phyloP scores from a whole-genome alignment of 805 yeast species.

The Ogataea methylovora region DNA sequence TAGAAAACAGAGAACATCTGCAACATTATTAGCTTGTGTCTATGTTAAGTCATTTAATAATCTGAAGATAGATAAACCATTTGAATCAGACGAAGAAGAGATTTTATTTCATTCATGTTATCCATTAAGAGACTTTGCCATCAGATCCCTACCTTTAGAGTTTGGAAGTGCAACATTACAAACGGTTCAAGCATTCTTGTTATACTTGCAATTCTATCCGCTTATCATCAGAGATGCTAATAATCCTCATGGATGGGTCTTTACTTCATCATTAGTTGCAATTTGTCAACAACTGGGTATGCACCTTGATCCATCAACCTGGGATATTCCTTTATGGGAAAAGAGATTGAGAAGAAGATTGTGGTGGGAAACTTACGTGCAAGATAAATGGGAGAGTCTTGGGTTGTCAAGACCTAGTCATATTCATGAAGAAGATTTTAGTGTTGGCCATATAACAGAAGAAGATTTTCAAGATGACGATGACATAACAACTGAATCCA shows the following conservation, averaged over 20 bases:
- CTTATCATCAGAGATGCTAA: conserved; percentile 5
- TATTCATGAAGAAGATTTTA: conserved; percentile 20
- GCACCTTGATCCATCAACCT: conserved; percentile 35
- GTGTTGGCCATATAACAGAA: conserved; percentile 53
- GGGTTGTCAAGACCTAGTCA: conserved; percentile 25
- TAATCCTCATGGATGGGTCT: conserved; percentile 3
- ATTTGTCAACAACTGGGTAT: conserved; percentile 80
- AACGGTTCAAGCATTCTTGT: conserved; percentile 6
- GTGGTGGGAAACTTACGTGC: conserved; percentile 25
- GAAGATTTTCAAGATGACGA: conserved; percentile 60
- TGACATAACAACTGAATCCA: conserved; percentile 18
- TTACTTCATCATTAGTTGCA: conserved; percentile 38
- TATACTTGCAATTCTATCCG: conserved; percentile 5
- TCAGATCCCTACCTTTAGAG: conserved; percentile 4
- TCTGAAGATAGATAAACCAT: too few relatives aligned
- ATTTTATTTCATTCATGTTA: too few relatives aligned
- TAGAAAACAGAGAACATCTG: too few relatives aligned
- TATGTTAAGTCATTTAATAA: too few relatives aligned
- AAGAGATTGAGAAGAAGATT: conserved; percentile 22
- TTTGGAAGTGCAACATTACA: conserved; percentile 5
- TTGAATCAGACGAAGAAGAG: too few relatives aligned
- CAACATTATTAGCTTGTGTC: too few relatives aligned
- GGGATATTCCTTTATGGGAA: conserved; percentile 24
- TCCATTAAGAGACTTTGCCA: neutral
- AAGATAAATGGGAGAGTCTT: conserved; percentile 28